These are phyloP conservation scores for Trametes elegans DNA, from an alignment of 768 basidiomycete species.

Conservation along the genomic window DNA sequence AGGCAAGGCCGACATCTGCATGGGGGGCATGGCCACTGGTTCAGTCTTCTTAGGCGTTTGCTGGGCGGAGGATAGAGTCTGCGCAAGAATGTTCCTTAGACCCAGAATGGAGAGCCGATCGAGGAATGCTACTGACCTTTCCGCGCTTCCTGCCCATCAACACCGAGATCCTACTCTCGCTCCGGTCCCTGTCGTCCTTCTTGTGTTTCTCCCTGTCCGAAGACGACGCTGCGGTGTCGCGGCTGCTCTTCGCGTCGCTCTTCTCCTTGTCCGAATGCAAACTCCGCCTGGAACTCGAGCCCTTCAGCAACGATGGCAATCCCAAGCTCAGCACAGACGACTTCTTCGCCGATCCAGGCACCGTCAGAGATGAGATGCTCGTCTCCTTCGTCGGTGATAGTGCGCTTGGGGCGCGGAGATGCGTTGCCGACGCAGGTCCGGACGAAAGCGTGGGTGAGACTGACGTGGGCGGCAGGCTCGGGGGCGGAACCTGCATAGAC, in stretches of 20 bases:
- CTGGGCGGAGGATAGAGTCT: slow-evolving; percentile 86
- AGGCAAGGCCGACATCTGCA: slow-evolving; percentile 86
- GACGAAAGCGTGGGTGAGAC: slow-evolving; percentile 48
- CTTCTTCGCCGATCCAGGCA: slow-evolving; percentile 67
- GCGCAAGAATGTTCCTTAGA: slow-evolving; percentile 11
- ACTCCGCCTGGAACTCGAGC: slow-evolving; percentile 79
- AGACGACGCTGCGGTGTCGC: slow-evolving; percentile 49
- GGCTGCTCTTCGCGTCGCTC: slow-evolving; percentile 46
- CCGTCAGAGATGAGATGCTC: slow-evolving; percentile 49
- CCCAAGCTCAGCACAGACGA: slow-evolving; percentile 81
- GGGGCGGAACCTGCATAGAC: slow-evolving; percentile 68
- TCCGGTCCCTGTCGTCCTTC: slow-evolving; percentile 80
- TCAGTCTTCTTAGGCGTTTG: slow-evolving; percentile 57
- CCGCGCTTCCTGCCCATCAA: slow-evolving; percentile 88
- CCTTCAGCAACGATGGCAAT: slow-evolving; percentile 78
- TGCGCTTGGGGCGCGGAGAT: slow-evolving; percentile 43
- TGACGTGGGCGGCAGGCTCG: slow-evolving; percentile 30
- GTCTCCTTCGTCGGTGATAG: slow-evolving; percentile 54
- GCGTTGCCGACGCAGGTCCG: slow-evolving; percentile 36
- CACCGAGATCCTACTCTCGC: slow-evolving; percentile 85
- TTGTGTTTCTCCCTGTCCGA: slow-evolving; percentile 59
- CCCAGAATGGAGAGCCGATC: slow-evolving; percentile 7
- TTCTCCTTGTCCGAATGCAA: slow-evolving; percentile 59
- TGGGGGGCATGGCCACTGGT: slow-evolving; percentile 76
- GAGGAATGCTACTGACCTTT: slow-evolving; percentile 57